Base-by-base conservation (phyloP, 805 yeast species). In the Wickerhamomyces alni region DNA sequence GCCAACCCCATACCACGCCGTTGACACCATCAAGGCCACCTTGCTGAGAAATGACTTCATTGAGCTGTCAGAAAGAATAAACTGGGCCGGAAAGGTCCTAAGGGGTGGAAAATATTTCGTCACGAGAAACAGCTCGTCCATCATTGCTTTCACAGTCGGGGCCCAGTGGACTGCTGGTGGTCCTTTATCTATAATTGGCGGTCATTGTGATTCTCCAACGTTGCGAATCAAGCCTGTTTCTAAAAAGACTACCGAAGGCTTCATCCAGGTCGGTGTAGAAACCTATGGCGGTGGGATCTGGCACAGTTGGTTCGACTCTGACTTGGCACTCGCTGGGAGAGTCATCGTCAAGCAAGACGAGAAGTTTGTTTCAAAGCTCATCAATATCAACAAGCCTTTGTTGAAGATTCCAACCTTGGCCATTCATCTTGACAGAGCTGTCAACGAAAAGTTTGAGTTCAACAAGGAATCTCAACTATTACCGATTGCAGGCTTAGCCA, bases 281-380 rank as follows among this genome's bases (percentile, higher is more conserved):
- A 76, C 82, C 36, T 91, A 91, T 55, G 98, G 99, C 41, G 98
- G 98, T 27, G 93, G 96, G 37, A 80, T 89, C 40, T 93, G 97
- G 79, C 96, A 87, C 58, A 77, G 96, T 5, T 91, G 98, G 97
- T 91, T 93, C 56, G 99, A 91, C 61, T 77, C 97, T 43, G 97
- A 91, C 59, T 71, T 93, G 51, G 74, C 91, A 29, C 67, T 88
- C 43, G 98, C 97, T 8, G 99, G 99, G 13, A 72, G 98, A 49
- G 95, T 91, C 1, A 81, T 81, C 57, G 82, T 86, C 15, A 70
- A 65, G 30, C 54, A 58, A 15, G 63, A 56, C 17, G 82, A 76
- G 8, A 67, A 71, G 39, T 70, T 64, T 41, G 74, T 75, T 36
- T 75, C 95, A 3, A 78, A 72, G 53, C 68, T 93, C 44, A 76